Evolutionary conservation across 306 rosid species (phyloP).

Genomic region (Vigna unguiculata): DNA sequence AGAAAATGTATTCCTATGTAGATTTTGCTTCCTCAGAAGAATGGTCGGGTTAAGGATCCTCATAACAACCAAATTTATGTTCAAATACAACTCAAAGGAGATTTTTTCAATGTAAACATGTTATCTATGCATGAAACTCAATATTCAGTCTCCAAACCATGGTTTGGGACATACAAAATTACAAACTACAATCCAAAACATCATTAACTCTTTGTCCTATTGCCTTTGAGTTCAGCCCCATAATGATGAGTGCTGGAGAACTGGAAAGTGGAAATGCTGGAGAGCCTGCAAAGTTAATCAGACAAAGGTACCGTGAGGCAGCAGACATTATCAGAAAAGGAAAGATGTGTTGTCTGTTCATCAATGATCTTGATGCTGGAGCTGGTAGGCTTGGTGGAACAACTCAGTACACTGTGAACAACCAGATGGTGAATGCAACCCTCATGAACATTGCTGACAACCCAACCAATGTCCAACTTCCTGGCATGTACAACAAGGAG

Average conservation of each 20-base stretch:
- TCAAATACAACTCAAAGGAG: background rate
- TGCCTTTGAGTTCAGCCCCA: conserved; percentile 62
- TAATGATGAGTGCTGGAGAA: conserved; percentile 96
- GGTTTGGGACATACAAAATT: background rate
- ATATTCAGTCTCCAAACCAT: background rate
- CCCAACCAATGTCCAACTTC: conserved; percentile 82
- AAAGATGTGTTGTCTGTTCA: conserved; percentile 83
- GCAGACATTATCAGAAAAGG: conserved; percentile 76
- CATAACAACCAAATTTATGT: background rate
- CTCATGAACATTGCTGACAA: conserved; percentile 87
- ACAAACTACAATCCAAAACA: background rate
- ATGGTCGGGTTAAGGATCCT: no score
- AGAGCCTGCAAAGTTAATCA: conserved; percentile 86
- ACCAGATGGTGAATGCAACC: conserved; percentile 86
- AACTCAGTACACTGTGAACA: conserved; percentile 82
- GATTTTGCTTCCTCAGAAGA: no score
- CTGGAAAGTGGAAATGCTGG: conserved; percentile 96
- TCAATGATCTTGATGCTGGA: conserved; percentile 85
- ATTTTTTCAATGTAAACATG: background rate
- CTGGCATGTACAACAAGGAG: conserved; percentile 81
- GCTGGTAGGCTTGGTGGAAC: conserved; percentile 81
- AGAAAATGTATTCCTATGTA: no score
- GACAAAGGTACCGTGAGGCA: conserved; percentile 91
- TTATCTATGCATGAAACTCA: background rate
- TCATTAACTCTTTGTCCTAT: background rate